These are phyloP conservation scores for Clavispora vitiphila DNA, from an alignment of 805 yeast genomes.

Conservation along the genomic window DNA sequence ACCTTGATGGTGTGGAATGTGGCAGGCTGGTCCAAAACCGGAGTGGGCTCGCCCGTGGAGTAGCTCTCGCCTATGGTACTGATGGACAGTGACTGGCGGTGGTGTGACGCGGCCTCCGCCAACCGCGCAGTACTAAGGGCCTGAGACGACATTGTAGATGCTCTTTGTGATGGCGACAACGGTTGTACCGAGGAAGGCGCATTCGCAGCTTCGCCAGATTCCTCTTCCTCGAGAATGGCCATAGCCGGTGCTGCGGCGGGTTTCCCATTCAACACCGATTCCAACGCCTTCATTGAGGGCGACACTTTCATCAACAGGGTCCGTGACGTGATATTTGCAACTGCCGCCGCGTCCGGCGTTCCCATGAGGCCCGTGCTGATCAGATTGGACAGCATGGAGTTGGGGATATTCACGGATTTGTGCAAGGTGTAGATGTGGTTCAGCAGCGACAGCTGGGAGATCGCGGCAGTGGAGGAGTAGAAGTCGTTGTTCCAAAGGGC, in stretches of 20 bases:
- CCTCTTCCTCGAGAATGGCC: constrained; percentile 13
- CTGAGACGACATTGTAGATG: constrained; percentile 8
- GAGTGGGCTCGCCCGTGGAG: constrained; percentile 19
- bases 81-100: constrained; percentile 6
- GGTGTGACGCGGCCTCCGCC: constrained; percentile 1
- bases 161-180: background rate
- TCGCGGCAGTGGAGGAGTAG: constrained; percentile 24
- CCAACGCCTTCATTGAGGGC: constrained; percentile 40
- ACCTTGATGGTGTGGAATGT: constrained; percentile 20
- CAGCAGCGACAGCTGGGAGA: constrained; percentile 14
- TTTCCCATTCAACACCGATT: constrained; percentile 22
- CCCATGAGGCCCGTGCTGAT: constrained; percentile 15
- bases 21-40: constrained; percentile 21
- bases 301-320: constrained; percentile 33
- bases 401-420: constrained; percentile 23
- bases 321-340: constrained; percentile 1
- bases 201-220: constrained; percentile 4
- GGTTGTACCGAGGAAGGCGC: constrained; percentile 5
- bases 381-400: constrained; percentile 23
- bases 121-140: constrained; percentile 26
- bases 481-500: constrained; percentile 28
- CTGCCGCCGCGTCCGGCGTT: background rate
- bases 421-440: constrained; percentile 24
- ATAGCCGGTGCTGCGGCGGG: constrained; percentile 3
- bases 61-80: constrained; percentile 20